These are phyloP conservation scores for Rauvolfia tetraphylla DNA, from an alignment of 257 asterid species.

Conservation along the genomic window DNA sequence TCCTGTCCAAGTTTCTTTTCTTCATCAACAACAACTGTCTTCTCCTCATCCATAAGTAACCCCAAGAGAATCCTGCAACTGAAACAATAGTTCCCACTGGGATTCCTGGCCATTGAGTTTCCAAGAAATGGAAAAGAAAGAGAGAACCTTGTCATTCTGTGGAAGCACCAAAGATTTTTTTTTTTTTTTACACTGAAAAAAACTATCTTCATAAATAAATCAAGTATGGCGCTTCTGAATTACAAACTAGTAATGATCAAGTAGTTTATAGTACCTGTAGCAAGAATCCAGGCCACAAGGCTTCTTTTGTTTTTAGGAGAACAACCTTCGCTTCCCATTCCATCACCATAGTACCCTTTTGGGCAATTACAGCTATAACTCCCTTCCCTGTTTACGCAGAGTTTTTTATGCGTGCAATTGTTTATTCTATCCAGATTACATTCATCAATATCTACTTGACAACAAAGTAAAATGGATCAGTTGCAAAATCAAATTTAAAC, in stretches of 20 bases:
- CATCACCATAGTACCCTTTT: conserved; percentile 31
- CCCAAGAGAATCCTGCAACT: neutral
- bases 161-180: too few relatives aligned
- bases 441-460: conserved; percentile 44
- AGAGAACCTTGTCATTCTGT: neutral
- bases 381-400: conserved; percentile 28
- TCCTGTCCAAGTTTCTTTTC: neutral
- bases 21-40: neutral
- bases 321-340: conserved; percentile 6
- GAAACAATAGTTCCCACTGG: neutral
- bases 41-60: neutral
- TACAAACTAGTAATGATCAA: too few relatives aligned
- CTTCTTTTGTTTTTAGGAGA: neutral
- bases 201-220: too few relatives aligned
- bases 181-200: too few relatives aligned
- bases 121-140: too few relatives aligned
- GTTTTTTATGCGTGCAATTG: conserved; percentile 9
- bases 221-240: too few relatives aligned
- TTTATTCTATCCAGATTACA: conserved; percentile 18
- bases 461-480: neutral
- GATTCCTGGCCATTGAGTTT: neutral
- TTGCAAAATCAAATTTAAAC: neutral
- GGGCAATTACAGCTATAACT: conserved; percentile 33
- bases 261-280: neutral
- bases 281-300: neutral